phyloP scores from a whole-genome alignment of 2,329 filamentous ascomycete genomes.

The Neoscytalidium dimidiatum region DNA sequence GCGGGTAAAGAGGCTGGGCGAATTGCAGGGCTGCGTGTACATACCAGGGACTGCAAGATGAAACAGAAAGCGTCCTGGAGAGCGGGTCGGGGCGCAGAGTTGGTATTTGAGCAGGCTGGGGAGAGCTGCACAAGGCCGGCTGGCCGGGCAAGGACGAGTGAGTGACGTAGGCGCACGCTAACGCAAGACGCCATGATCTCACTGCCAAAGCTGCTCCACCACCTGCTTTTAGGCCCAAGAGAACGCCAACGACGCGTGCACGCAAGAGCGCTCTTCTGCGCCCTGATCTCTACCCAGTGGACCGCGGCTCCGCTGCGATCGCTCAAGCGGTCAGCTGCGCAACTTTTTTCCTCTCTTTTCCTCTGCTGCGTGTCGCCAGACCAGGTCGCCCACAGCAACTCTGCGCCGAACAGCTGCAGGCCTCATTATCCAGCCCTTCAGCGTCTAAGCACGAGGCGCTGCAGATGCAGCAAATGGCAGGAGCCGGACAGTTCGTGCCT shows the following conservation, averaged over 20 bases:
- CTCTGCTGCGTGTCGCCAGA: not conserved
- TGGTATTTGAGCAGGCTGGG: constrained; percentile 6
- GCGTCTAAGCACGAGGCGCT: not conserved
- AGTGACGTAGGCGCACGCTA: constrained; percentile 3
- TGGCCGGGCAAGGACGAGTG: not conserved
- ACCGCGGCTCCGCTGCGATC: constrained; percentile 7
- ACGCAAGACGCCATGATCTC: constrained; percentile 1
- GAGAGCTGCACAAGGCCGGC: not conserved
- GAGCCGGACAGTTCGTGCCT: not conserved
- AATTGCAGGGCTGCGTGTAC: constrained; percentile 6
- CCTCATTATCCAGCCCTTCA: not conserved
- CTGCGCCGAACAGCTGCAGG: not conserved
- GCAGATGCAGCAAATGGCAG: not conserved
- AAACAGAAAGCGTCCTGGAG: constrained; percentile 5
- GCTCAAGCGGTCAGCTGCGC: constrained; percentile 8
- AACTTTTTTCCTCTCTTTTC: not conserved
- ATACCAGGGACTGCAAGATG: constrained; percentile 13
- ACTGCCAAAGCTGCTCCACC: not conserved
- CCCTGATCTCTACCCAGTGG: not conserved
- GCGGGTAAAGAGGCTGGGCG: not conserved
- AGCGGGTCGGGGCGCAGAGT: not conserved
- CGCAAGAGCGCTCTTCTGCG: not conserved
- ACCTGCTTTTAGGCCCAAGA: not conserved
- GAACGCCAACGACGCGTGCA: not conserved
- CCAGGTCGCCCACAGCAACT: not conserved